Evolutionary conservation across 306 rosid species (phyloP), one percentile per base, ranked within the genome.

Genomic region (Cicer judaicum): DNA sequence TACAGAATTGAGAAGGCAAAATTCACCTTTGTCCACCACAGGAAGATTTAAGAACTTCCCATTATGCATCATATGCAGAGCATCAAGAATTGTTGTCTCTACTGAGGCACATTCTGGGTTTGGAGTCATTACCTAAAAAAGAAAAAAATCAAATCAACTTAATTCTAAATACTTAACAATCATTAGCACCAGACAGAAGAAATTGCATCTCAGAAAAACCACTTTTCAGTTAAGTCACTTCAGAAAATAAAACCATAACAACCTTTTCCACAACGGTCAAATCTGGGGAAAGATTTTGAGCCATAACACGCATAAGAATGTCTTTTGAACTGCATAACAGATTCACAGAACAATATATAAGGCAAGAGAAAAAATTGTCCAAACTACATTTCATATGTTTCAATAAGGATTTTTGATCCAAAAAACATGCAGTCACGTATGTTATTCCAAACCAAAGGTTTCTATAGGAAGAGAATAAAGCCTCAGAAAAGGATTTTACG

Each of bases 31-130:
- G 84, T 90, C 99, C 82, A 92, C 66, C 69, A 94, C 97, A 44
- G 99, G 99, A 90, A 94, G 93, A 84, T 94, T 93, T 66, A 94
- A 86, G 80, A 87, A 94, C 84, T 89, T 94, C 81, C 97, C 99
- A 64, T 90, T 94, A 76, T 94, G 97, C 99, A 94, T 92, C 84
- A 87, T 86, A 68, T 92, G 97, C 81, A 94, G 79, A 5, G 99
- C 97, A 52, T 92, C 99, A 75, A 92, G 94, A 78, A 94, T 87
- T 70, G 99, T 86, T 56, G 96, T 88, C 74, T 94, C 99, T 13
- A 79, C 55, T 12, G 89, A 83, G 57, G 95, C 93, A 84, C 88
- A 89, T 87, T 92, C 88, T 10, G 97, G 99, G 81, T 89, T 94
- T 82, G 91, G 86, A 43, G 97, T 92, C 99, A 94, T 94, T 56